phyloP scores from a whole-genome alignment of 176 grass and related monocot genomes.

The Cymbopogon citratus region DNA sequence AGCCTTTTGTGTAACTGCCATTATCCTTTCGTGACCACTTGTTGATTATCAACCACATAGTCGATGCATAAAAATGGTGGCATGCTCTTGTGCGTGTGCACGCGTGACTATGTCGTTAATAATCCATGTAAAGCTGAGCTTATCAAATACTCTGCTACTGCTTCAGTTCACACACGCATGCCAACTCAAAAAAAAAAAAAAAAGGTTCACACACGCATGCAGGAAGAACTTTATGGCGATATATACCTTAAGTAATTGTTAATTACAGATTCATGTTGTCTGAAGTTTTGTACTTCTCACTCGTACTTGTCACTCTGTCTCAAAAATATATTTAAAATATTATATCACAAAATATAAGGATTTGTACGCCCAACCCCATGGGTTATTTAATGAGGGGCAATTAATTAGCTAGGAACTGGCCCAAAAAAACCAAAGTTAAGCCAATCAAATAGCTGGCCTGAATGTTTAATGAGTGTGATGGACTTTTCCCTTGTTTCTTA shows the following conservation, averaged over 20 bases:
- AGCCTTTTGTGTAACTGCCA: slow-evolving; percentile 12
- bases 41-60: not conserved
- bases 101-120: slow-evolving; percentile 3
- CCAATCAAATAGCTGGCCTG: not conserved
- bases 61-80: slow-evolving; percentile 8
- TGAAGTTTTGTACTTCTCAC: not conserved
- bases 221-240: not conserved
- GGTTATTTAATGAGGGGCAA: not conserved
- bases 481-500: not conserved
- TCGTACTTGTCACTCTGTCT: not conserved
- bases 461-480: not conserved
- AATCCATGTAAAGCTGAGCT: not conserved
- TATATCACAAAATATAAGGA: not conserved
- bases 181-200: no score
- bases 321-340: not conserved
- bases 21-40: slow-evolving; percentile 25
- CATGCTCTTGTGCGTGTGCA: slow-evolving; percentile 12
- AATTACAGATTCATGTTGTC: not conserved
- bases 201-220: no score
- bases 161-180: not conserved
- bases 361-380: not conserved
- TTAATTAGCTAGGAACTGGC: not conserved
- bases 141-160: not conserved
- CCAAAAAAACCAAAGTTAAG: not conserved
- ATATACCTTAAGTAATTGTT: not conserved